phyloP scores from a whole-genome alignment of 805 yeast genomes.

The Ogataea zsoltii region DNA sequence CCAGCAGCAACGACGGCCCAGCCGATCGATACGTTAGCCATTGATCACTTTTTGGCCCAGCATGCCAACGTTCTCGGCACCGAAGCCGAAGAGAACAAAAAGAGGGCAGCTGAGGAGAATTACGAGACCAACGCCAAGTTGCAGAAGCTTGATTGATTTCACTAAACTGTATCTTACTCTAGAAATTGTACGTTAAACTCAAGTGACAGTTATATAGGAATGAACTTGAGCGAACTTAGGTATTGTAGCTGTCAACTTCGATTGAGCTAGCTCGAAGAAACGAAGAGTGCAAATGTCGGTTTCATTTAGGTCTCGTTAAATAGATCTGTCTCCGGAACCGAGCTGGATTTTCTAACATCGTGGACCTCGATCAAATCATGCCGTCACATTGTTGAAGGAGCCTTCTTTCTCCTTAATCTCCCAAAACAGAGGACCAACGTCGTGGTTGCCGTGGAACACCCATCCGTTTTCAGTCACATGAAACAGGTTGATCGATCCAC shows the following conservation, averaged over 20 bases:
- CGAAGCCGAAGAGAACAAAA: constrained; percentile 3
- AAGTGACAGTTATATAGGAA: too few species aligned
- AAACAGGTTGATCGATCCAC: constrained; percentile 92
- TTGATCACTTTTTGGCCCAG: constrained; percentile 25
- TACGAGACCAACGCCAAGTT: constrained; percentile 12
- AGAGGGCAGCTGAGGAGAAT: constrained; percentile 7
- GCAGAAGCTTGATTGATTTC: constrained; percentile 8
- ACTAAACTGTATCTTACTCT: constrained; percentile 2
- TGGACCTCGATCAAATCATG: constrained; percentile 28
- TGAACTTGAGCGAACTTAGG: background rate
- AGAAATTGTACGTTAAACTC: background rate
- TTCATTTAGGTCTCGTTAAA: too few species aligned
- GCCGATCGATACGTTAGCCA: constrained; percentile 16
- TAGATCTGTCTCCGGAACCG: too few species aligned
- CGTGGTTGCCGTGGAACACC: constrained; percentile 93
- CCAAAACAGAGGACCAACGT: constrained; percentile 90
- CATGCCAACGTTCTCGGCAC: constrained; percentile 16
- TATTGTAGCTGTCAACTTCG: background rate
- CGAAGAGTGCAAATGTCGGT: too few species aligned
- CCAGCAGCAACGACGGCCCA: constrained; percentile 20
- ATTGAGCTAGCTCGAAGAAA: too few species aligned
- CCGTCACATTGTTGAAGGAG: constrained; percentile 81
- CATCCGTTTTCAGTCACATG: constrained; percentile 94
- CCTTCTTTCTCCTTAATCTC: constrained; percentile 84
- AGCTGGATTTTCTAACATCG: too few species aligned